A percentile compares a stretch with the other conserved stretches of the same genome.
Evolutionary conservation across 352 stramenopile genomes (phyloP).

Genomic region (Globisporangium irregulare): DNA sequence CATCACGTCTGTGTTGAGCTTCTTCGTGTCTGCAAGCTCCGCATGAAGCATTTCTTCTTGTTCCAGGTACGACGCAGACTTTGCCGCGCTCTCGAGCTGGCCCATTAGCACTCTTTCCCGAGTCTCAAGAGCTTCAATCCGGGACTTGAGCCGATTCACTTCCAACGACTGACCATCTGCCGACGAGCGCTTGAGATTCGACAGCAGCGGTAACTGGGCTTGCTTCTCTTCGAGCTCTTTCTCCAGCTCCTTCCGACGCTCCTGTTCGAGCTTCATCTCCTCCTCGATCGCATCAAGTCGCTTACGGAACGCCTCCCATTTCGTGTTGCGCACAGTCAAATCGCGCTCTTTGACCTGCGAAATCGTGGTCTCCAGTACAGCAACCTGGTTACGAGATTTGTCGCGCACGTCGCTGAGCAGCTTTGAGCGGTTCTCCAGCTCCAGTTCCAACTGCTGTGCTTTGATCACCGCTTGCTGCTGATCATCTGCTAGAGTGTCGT

Average conservation of each 20-base stretch:
- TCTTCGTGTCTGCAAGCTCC: slow-evolving; percentile 33
- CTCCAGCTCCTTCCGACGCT: slow-evolving; percentile 53
- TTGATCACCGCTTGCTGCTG: slow-evolving; percentile 56
- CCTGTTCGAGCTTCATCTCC: slow-evolving; percentile 51
- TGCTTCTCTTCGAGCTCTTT: slow-evolving; percentile 61
- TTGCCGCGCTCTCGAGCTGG: slow-evolving; percentile 41
- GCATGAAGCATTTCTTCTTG: slow-evolving; percentile 23
- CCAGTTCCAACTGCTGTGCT: slow-evolving; percentile 57
- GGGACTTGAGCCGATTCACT: slow-evolving; percentile 42
- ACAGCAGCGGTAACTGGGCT: slow-evolving; percentile 25
- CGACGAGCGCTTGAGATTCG: slow-evolving; percentile 12
- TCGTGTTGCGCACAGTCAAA: slow-evolving; percentile 50
- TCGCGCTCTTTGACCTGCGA: slow-evolving; percentile 56
- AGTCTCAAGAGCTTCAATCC: slow-evolving; percentile 63
- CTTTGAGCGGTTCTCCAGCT: slow-evolving; percentile 43
- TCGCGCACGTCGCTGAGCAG: slow-evolving; percentile 33
- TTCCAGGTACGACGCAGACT: slow-evolving; percentile 25
- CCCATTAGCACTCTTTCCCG: slow-evolving; percentile 62
- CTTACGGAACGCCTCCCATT: slow-evolving; percentile 70
- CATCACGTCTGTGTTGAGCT: slow-evolving; percentile 48
- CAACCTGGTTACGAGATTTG: slow-evolving; percentile 29
- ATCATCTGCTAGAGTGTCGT: slow-evolving; percentile 46
- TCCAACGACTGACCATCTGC: slow-evolving; percentile 28
- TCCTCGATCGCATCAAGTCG: slow-evolving; percentile 65
- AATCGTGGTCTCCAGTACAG: slow-evolving; percentile 49